Evolutionary conservation across 305 asterid species (phyloP).

Genomic region (Euphrasia arctica): DNA sequence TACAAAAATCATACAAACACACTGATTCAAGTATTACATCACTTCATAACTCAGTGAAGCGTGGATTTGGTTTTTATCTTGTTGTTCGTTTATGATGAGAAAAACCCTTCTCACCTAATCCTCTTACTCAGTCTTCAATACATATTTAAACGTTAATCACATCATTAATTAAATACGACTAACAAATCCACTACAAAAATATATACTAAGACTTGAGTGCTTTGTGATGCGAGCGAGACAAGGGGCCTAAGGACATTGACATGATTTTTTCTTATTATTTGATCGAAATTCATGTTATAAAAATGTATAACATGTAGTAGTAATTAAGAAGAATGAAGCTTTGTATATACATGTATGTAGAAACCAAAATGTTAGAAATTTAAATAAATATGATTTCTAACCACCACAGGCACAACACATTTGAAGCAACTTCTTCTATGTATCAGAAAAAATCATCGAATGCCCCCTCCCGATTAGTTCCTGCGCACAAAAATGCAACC

Average conservation of each 20-base stretch:
- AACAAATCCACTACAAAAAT: not conserved
- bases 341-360: slow-evolving; percentile 29
- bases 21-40: not conserved
- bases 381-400: slow-evolving; percentile 45
- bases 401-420: slow-evolving; percentile 45
- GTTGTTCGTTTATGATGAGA: not conserved
- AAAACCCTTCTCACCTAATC: not conserved
- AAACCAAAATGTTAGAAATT: slow-evolving; percentile 42
- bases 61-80: not conserved
- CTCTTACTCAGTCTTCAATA: not conserved
- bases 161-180: not conserved
- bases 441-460: slow-evolving; percentile 96
- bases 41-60: not conserved
- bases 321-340: slow-evolving; percentile 16
- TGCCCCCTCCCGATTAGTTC: slow-evolving; percentile 91
- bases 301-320: not conserved
- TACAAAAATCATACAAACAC: not conserved
- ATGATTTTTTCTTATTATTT: not conserved
- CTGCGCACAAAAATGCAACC: slow-evolving; percentile 75
- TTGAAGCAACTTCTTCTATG: slow-evolving; percentile 44
- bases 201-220: not conserved
- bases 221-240: slow-evolving; percentile 1
- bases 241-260: not conserved
- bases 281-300: not conserved
- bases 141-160: not conserved